Evolutionary conservation across 305 asterid genomes (phyloP).

Genomic region (Fraxinus xanthoxyloides): DNA sequence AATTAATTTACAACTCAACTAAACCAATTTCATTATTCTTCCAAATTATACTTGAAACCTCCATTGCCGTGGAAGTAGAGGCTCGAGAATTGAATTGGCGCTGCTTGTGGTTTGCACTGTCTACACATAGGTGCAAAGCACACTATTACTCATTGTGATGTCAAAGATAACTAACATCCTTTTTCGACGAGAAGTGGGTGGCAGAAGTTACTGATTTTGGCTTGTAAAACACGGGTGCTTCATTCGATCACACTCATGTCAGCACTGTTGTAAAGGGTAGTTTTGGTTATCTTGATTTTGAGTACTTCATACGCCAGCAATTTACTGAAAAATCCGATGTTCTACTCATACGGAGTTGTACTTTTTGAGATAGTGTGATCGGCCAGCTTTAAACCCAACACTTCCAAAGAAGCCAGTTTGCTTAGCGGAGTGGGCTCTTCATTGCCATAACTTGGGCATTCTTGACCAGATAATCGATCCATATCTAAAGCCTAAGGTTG

Average conservation of each 20-base stretch:
- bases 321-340: slow-evolving; percentile 81
- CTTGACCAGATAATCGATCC: slow-evolving; percentile 81
- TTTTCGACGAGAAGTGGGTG: slow-evolving; percentile 83
- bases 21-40: too few relatives aligned
- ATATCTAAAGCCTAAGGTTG: slow-evolving; percentile 83
- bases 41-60: slow-evolving; percentile 36
- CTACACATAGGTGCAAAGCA: slow-evolving; percentile 91
- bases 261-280: slow-evolving; percentile 92
- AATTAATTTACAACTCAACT: too few relatives aligned
- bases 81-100: slow-evolving; percentile 84
- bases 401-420: slow-evolving; percentile 87
- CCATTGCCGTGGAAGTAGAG: slow-evolving; percentile 86
- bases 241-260: slow-evolving; percentile 76
- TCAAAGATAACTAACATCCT: slow-evolving; percentile 87
- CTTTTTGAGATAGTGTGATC: slow-evolving; percentile 81
- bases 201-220: slow-evolving; percentile 94
- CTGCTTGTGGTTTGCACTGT: slow-evolving; percentile 87
- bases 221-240: slow-evolving; percentile 75
- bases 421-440: slow-evolving; percentile 88
- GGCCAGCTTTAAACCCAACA: slow-evolving; percentile 81
- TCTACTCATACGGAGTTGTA: slow-evolving; percentile 77
- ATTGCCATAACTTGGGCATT: slow-evolving; percentile 69
- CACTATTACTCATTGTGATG: slow-evolving; percentile 86
- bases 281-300: slow-evolving; percentile 74
- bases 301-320: slow-evolving; percentile 73